Base-by-base conservation (phyloP, 176 grass and related monocot species). In the Musa beccarii region DNA sequence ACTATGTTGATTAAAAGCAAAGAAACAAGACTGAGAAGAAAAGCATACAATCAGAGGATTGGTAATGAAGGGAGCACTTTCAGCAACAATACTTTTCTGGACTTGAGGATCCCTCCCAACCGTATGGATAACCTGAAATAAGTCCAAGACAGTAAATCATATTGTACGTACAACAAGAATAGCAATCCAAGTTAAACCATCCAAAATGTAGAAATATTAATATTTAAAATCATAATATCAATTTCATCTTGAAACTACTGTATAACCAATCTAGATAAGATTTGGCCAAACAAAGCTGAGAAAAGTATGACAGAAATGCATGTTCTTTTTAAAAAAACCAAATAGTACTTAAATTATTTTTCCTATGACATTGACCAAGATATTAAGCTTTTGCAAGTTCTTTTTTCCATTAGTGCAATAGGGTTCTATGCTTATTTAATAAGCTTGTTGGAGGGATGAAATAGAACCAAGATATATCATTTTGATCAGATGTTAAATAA, bases 41-140 rank as follows among this genome's bases (percentile, higher is more conserved):
- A 43, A 70, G 66, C 70, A 59, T 85, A 99, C 90, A 74, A 99
- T 87, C 43, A 99, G 79, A 78, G 95, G 84, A 84, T 76, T 83
- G 34, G 79, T 64, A 71, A 87, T 28, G 68, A 87, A 89, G 59
- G 95, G 95, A 79, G 52, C 78, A 76, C 66, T 86, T 81, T 99
- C 95, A 76, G 90, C 73, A 69, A 91, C 65, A 87, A 87, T 84
- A 71, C 78, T 92, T 78, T 94, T 99, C 83, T 85, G 86, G 28
- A 91, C 81, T 76, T 86, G 84, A 70, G 62, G 86, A 87, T 93
- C 95, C 13, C 86, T 76, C 1, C 95, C 95, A 83, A 86, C 85
- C 59, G 90, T 99, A 91, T 86, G 93, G 55, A 91, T 99, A 66
- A 94, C 80, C 95, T 99, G 79, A 82, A 86, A 25, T 84, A 77